Base-by-base conservation (phyloP, 2,329 filamentous ascomycete genomes). In the Canariomyces notabilis region DNA sequence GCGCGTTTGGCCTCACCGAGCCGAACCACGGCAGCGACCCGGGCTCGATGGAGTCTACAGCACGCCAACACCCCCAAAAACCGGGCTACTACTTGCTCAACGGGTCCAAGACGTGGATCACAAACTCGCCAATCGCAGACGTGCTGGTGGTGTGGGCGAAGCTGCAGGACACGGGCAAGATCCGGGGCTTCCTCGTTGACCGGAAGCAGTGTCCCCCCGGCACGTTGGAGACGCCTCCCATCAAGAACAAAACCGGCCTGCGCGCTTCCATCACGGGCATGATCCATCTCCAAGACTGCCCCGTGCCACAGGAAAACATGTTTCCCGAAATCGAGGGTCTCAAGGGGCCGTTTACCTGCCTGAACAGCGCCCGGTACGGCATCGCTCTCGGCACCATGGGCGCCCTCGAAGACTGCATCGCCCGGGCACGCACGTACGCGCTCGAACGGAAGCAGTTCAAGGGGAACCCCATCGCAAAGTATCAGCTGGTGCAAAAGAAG, bases 401-500 rank as follows among this genome's bases (percentile, higher is more conserved):
- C 51, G 91, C 93, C 1, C 72, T 98, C 23, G 93, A 98, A 68
- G 93, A 98, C 67, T 93, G 87, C 64, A 81, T 98, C 53, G 73
- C 76, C 15, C 80, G 90, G 41, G 82, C 93, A 3, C 77, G 91
- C 52, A 81, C 82, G 11, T 98, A 98, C 64, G 81, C 90, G n/a
- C 71, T 98, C 41, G 90, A 96, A 67, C 78, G 93, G 54, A 91
- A 85, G 70, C 93, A 98, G 67, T 98, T 98, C 79, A 95, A 94
- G 72, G 82, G 83, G 40, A 97, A 97, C 67, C 90, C 91, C 0
- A 76, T 98, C 43, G 93, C 91, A 33, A 94, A 87, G 66, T 98
- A 98, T 64, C 93, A 98, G 72, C 81, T 98, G 12, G 79, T 98
- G 42, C 93, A 98, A 75, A 96, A 96, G 80, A 98, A 98, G 74